Percentiles rank a stretch among this genome's conserved stretches.
These are phyloP conservation scores for Lepidium didymum DNA, from an alignment of 345 rosid species.

Conservation along the genomic window DNA sequence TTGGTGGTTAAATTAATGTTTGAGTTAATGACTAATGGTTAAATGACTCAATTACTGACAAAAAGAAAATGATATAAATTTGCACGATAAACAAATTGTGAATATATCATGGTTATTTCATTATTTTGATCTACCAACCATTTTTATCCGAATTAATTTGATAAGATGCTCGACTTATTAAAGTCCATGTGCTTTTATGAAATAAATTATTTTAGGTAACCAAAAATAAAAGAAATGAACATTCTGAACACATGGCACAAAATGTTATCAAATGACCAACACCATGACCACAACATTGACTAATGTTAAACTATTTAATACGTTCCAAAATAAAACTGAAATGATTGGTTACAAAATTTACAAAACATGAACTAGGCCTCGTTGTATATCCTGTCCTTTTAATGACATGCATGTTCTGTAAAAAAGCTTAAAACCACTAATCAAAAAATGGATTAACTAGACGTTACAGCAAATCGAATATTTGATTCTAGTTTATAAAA, in stretches of 20 bases:
- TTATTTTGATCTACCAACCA: not conserved
- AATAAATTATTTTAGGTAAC: not conserved
- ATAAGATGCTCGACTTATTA: not conserved
- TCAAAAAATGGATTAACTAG: not conserved
- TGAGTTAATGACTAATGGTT: no score
- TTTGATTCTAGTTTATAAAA: not conserved
- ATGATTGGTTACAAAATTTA: not conserved
- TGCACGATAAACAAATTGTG: not conserved
- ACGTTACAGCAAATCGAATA: not conserved
- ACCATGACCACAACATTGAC: not conserved
- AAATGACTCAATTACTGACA: no score
- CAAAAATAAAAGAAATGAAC: not conserved
- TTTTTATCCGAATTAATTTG: not conserved
- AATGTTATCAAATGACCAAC: not conserved
- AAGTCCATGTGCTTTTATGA: not conserved
- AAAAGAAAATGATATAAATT: no score
- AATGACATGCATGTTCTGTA: not conserved
- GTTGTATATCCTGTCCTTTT: not conserved
- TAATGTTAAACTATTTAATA: not conserved
- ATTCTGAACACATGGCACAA: not conserved
- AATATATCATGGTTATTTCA: not conserved
- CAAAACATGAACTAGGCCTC: not conserved
- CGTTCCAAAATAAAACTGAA: not conserved
- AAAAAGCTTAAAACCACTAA: not conserved
- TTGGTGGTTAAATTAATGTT: no score